Evolutionary conservation across 2,329 filamentous ascomycete genomes (phyloP).

Genomic region (Rutstroemia sydowiana): DNA sequence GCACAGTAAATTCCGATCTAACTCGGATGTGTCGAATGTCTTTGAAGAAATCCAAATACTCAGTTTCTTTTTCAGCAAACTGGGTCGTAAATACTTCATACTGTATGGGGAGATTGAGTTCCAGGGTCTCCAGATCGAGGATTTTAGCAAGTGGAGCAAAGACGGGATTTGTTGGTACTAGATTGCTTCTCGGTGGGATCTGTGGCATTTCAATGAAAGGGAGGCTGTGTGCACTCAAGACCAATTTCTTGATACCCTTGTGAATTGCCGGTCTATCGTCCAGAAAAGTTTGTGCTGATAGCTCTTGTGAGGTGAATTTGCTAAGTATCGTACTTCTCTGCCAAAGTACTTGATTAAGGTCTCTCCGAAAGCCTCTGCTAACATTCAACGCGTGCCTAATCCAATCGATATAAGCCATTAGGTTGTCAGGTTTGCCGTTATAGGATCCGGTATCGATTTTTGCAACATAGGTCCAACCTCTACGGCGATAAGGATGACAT

Average conservation of each 20-base stretch:
- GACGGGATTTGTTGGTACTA: background rate
- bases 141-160: too few relatives aligned
- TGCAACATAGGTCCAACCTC: too few relatives aligned
- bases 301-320: background rate
- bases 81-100: too few relatives aligned
- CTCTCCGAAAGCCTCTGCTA: background rate
- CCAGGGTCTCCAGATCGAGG: too few relatives aligned
- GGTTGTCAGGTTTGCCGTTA: too few relatives aligned
- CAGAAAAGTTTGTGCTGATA: background rate
- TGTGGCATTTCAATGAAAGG: background rate
- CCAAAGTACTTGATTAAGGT: background rate
- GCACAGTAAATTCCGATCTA: too few relatives aligned
- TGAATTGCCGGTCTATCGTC: background rate
- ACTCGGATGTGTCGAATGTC: too few relatives aligned
- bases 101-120: too few relatives aligned
- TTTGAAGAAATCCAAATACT: too few relatives aligned
- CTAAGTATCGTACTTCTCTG: background rate
- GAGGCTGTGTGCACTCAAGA: background rate
- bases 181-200: background rate
- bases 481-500: too few relatives aligned
- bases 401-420: constrained; percentile 10
- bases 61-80: too few relatives aligned
- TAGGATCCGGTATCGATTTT: too few relatives aligned
- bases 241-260: background rate
- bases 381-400: background rate